phyloP scores from a whole-genome alignment of 306 rosid species.

The Argentina anserina region DNA sequence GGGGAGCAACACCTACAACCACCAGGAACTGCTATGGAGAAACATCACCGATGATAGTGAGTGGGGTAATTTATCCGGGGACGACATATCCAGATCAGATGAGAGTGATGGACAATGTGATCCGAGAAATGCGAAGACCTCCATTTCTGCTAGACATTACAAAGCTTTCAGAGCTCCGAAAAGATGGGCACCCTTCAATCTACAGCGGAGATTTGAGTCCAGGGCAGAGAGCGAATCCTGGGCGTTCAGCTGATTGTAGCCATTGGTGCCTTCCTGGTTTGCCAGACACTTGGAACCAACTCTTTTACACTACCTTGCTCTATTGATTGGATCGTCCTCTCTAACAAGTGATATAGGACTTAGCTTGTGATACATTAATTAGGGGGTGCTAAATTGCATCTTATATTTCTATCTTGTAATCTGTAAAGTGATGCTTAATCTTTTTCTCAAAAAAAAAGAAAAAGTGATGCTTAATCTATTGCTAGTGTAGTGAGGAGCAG shows the following conservation, averaged over 20 bases:
- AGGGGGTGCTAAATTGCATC: slow-evolving; percentile 27
- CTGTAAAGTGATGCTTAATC: slow-evolving; percentile 23
- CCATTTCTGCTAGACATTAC: slow-evolving; percentile 75
- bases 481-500: slow-evolving; percentile 6
- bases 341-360: slow-evolving; percentile 6
- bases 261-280: slow-evolving; percentile 98
- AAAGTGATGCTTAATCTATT: slow-evolving; percentile 11
- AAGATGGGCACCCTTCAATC: slow-evolving; percentile 87
- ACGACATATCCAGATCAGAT: slow-evolving; percentile 65
- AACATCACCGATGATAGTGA: slow-evolving; percentile 54
- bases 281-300: slow-evolving; percentile 91
- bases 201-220: slow-evolving; percentile 85
- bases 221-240: slow-evolving; percentile 67
- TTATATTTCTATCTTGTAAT: slow-evolving; percentile 7
- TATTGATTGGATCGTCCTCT: slow-evolving; percentile 24
- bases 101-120: slow-evolving; percentile 68
- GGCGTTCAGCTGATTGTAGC: slow-evolving; percentile 77
- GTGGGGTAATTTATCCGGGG: slow-evolving; percentile 35
- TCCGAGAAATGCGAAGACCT: slow-evolving; percentile 61
- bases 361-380: slow-evolving; percentile 27
- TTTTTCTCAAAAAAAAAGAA: no score
- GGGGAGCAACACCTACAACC: slow-evolving; percentile 35
- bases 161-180: slow-evolving; percentile 67
- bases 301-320: slow-evolving; percentile 62
- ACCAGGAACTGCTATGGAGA: slow-evolving; percentile 81